A percentile compares a stretch with the other conserved stretches of the same genome.
These are phyloP conservation scores for Neonectria neomacrospora DNA, from an alignment of 2,329 filamentous ascomycete species.

Conservation along the genomic window DNA sequence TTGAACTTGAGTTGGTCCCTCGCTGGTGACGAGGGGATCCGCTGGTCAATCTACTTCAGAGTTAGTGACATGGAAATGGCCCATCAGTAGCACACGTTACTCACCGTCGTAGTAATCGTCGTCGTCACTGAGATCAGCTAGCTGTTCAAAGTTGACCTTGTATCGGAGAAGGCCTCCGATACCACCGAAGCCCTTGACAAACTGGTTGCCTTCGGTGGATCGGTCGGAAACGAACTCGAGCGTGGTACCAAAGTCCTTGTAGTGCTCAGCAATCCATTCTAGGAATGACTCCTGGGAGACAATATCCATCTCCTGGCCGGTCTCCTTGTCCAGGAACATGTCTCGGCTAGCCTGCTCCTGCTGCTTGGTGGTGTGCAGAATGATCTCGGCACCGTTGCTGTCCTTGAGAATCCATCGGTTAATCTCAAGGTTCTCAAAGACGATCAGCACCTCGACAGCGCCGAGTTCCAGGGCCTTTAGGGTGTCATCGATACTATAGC, in stretches of 20 bases:
- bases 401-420: constrained; percentile 91
- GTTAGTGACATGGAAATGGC: constrained; percentile 20
- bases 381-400: constrained; percentile 75
- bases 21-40: constrained; percentile 86
- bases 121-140: constrained; percentile 91
- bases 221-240: constrained; percentile 98
- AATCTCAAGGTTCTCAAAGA: constrained; percentile 97
- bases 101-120: constrained; percentile 89
- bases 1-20: constrained; percentile 80
- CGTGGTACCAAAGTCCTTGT: constrained; percentile 95
- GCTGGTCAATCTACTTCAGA: constrained; percentile 79
- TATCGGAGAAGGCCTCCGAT: constrained; percentile 97
- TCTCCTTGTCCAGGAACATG: constrained; percentile 94
- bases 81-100: constrained; percentile 22
- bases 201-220: constrained; percentile 98
- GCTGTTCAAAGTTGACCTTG: constrained; percentile 99
- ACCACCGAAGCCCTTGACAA: constrained; percentile 99
- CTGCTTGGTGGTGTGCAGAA: constrained; percentile 88
- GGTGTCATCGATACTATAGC: constrained; percentile 98
- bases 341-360: constrained; percentile 77
- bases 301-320: constrained; percentile 97
- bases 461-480: constrained; percentile 96
- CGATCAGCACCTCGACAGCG: constrained; percentile 92
- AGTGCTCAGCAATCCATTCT: constrained; percentile 99
- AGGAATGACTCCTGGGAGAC: constrained; percentile 89